Evolutionary conservation across 2,329 filamentous ascomycete species (phyloP).

Genomic region (Fusarium protoensiforme): DNA sequence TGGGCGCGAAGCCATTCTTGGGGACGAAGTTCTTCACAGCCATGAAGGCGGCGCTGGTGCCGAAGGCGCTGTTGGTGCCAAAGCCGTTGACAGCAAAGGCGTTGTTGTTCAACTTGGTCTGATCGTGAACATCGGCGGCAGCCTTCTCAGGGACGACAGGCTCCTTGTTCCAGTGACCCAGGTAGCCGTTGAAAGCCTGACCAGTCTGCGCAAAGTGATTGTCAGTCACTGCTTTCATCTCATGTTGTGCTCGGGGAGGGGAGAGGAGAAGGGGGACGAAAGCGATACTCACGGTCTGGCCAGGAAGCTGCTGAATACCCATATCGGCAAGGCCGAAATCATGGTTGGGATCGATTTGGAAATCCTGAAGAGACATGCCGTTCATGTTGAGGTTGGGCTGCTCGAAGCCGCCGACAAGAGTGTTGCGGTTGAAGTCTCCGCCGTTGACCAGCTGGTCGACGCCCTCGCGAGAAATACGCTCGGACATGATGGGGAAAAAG

Average conservation of each 20-base stretch:
- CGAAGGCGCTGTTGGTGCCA: background rate
- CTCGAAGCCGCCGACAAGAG: background rate
- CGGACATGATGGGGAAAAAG: conserved; percentile 16
- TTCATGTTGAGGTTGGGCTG: background rate
- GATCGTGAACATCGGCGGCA: background rate
- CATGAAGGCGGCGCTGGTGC: background rate
- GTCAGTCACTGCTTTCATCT: conserved; percentile 8
- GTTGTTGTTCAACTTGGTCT: background rate
- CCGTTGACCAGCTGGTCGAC: background rate
- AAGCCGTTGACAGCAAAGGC: background rate
- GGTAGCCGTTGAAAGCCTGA: background rate
- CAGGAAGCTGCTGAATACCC: background rate
- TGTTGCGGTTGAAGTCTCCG: background rate
- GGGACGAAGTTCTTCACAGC: background rate
- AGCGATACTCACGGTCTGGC: background rate
- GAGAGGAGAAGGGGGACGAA: background rate
- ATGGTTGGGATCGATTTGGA: background rate
- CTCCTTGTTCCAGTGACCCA: background rate
- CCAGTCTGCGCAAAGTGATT: background rate
- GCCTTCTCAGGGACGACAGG: background rate
- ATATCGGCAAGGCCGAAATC: background rate
- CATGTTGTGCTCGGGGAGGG: background rate
- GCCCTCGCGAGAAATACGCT: background rate
- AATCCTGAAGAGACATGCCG: background rate
- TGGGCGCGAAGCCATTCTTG: background rate